phyloP scores from a whole-genome alignment of 495 filamentous ascomycete species.

The Aspergillus biplanus region DNA sequence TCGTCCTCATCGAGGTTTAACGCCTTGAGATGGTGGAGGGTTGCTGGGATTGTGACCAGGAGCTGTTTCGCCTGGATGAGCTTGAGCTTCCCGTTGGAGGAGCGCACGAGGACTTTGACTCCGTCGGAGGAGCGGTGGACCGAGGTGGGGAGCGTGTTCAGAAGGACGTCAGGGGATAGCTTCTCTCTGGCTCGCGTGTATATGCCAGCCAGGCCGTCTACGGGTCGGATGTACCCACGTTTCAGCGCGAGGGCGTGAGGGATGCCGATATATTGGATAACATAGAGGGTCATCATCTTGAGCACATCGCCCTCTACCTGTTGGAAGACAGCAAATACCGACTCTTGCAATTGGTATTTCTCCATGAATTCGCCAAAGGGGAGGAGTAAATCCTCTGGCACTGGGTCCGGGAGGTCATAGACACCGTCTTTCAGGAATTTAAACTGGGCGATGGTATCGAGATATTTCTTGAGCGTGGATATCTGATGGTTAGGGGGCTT shows the following conservation, averaged over 20 bases:
- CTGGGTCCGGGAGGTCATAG: slow-evolving; percentile 44
- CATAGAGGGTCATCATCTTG: slow-evolving; percentile 25
- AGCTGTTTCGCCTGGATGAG: slow-evolving; percentile 48
- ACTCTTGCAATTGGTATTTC: slow-evolving; percentile 41
- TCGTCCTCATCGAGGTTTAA: slow-evolving; percentile 44
- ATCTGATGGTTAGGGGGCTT: too few relatives aligned
- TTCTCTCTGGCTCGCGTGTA: slow-evolving; percentile 7
- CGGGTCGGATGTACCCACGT: background rate
- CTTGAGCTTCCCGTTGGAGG: slow-evolving; percentile 36
- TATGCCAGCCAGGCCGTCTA: background rate
- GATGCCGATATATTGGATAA: slow-evolving; percentile 12
- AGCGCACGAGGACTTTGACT: slow-evolving; percentile 32
- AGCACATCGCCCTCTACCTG: slow-evolving; percentile 40
- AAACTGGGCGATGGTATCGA: slow-evolving; percentile 36
- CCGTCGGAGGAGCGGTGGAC: slow-evolving; percentile 33
- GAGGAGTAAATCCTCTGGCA: slow-evolving; percentile 53
- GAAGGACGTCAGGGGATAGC: slow-evolving; percentile 20
- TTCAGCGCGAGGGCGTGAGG: background rate
- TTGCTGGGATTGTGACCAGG: slow-evolving; percentile 41
- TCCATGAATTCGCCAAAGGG: slow-evolving; percentile 48
- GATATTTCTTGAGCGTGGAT: slow-evolving; percentile 23
- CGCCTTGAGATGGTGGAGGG: slow-evolving; percentile 31
- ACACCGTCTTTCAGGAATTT: slow-evolving; percentile 42
- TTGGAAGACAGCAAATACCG: slow-evolving; percentile 26
- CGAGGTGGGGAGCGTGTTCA: slow-evolving; percentile 23